Percentiles rank a stretch among this genome's conserved stretches.
Evolutionary conservation across 768 basidiomycete genomes (phyloP).

Genomic region (Vishniacozyma victoriae): DNA sequence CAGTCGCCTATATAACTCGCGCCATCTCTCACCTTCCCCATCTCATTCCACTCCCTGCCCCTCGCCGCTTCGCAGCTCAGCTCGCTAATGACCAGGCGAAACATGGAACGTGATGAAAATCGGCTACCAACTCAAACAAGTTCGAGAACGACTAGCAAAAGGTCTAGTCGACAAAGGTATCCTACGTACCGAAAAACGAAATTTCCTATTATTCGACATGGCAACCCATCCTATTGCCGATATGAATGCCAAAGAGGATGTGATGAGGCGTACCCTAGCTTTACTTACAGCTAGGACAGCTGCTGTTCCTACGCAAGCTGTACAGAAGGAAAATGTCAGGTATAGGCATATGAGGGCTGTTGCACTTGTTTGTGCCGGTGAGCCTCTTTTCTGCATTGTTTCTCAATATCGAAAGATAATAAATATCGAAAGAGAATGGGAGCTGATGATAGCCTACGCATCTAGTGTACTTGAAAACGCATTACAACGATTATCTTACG

Average conservation of each 20-base stretch:
- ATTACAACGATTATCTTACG: conserved; percentile 78
- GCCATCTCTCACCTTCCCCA: too few species aligned
- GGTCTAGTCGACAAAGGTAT: conserved; percentile 97
- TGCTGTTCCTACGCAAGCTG: conserved; percentile 66
- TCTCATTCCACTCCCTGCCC: too few species aligned
- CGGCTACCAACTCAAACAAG: conserved; percentile 96
- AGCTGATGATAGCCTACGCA: conserved; percentile 87
- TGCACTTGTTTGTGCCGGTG: conserved; percentile 68
- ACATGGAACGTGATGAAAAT: conserved; percentile 99
- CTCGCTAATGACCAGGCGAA: too few species aligned
- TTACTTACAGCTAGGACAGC: conserved; percentile 79
- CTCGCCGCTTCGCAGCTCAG: too few species aligned
- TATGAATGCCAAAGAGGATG: conserved; percentile 76
- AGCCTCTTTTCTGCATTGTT: conserved; percentile 3
- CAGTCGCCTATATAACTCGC: neutral
- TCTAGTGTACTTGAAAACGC: conserved; percentile 95
- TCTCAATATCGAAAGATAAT: too few species aligned
- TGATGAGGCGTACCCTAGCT: conserved; percentile 67
- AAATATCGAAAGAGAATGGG: too few species aligned
- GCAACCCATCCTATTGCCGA: conserved; percentile 97
- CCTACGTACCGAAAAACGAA: conserved; percentile 96
- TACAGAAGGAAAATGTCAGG: conserved; percentile 68
- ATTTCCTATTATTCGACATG: conserved; percentile 99
- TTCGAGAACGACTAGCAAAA: conserved; percentile 94
- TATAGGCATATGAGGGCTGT: conserved; percentile 75